Percentiles rank a stretch among this genome's conserved stretches.
phyloP scores from a whole-genome alignment of 192 early-diverging fungal genomes.

The Podila horticola region DNA sequence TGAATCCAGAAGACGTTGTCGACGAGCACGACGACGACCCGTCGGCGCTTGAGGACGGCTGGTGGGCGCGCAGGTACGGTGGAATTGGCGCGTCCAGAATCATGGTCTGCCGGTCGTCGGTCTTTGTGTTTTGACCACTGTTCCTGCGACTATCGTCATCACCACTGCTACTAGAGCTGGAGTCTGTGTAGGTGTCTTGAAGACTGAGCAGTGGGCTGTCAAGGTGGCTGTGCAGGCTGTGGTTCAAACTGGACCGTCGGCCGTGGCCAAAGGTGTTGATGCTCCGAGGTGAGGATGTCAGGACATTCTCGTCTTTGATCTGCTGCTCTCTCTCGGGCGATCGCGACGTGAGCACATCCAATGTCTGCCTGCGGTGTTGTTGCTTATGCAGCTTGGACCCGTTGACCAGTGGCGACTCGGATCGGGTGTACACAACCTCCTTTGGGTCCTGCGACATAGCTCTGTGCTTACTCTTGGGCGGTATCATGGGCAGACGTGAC shows the following conservation, averaged over 20 bases:
- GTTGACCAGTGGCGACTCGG: not conserved
- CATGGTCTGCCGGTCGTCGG: not conserved
- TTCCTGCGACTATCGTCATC: not conserved
- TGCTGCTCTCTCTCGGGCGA: not conserved
- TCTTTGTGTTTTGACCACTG: not conserved
- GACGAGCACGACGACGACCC: slow-evolving; percentile 42
- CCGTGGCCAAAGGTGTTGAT: slow-evolving; percentile 20
- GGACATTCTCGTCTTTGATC: not conserved
- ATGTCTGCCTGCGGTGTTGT: not conserved
- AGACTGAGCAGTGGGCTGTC: not conserved
- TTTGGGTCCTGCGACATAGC: slow-evolving; percentile 13
- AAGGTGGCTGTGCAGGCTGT: not conserved
- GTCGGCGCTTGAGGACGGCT: slow-evolving; percentile 2
- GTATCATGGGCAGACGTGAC: slow-evolving; percentile 11
- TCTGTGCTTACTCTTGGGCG: slow-evolving; percentile 33
- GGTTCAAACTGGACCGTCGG: slow-evolving; percentile 22
- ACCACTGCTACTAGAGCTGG: not conserved
- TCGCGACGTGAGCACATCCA: not conserved
- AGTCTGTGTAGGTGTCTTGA: not conserved
- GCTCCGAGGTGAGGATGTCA: not conserved
- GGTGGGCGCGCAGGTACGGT: not conserved
- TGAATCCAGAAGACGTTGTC: slow-evolving; percentile 24
- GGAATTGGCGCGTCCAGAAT: not conserved
- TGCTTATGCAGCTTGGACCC: too few relatives aligned
- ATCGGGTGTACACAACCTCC: not conserved